These are phyloP conservation scores for Rhodotorula babjevae DNA, from an alignment of 768 basidiomycete species.

Conservation along the genomic window DNA sequence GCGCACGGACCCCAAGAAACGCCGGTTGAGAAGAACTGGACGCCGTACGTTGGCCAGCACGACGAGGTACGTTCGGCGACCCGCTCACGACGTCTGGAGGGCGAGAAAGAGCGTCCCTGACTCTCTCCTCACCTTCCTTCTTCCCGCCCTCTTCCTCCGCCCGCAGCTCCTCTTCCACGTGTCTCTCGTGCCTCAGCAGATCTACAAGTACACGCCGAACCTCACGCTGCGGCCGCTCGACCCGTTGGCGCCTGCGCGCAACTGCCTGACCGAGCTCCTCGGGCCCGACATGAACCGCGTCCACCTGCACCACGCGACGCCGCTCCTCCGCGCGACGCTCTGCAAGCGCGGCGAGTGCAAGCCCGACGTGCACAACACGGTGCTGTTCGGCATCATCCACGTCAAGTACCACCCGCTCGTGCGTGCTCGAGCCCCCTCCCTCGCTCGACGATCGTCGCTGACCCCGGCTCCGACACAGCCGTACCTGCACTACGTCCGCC, in stretches of 20 bases:
- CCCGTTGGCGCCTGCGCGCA: slow-evolving; percentile 19
- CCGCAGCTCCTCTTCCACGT: slow-evolving; percentile 31
- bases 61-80: slow-evolving; percentile 3
- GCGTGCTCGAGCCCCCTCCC: background rate
- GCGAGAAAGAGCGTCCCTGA: too few species aligned
- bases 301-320: slow-evolving; percentile 30
- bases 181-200: slow-evolving; percentile 26
- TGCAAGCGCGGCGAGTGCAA: slow-evolving; percentile 31
- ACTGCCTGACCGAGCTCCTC: slow-evolving; percentile 28
- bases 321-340: slow-evolving; percentile 22
- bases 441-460: background rate
- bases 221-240: slow-evolving; percentile 24
- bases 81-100: background rate
- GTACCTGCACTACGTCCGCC: slow-evolving; percentile 27
- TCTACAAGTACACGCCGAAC: slow-evolving; percentile 21
- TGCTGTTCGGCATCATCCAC: slow-evolving; percentile 28
- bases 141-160: background rate
- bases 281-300: slow-evolving; percentile 27
- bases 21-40: slow-evolving; percentile 35
- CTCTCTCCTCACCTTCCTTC: background rate
- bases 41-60: background rate
- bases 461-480: background rate
- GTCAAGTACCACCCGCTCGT: slow-evolving; percentile 29
- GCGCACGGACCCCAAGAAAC: too few species aligned
- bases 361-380: slow-evolving; percentile 30